Evolutionary conservation across 2,329 filamentous ascomycete genomes (phyloP).

Genomic region (Exserohilum rostratum): DNA sequence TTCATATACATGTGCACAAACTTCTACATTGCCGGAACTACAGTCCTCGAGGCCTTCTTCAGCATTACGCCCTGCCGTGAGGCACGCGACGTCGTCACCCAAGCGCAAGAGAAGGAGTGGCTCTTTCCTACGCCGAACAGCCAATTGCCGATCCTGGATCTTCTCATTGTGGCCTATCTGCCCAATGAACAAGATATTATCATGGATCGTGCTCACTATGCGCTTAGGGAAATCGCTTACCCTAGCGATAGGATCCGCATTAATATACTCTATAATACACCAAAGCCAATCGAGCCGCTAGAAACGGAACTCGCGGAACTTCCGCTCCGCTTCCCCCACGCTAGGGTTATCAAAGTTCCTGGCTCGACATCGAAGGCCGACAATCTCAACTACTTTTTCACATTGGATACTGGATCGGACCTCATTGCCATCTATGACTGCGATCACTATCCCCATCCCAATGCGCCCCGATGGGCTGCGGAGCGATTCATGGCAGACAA

Average conservation of each 20-base stretch:
- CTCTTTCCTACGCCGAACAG: slow-evolving; percentile 50
- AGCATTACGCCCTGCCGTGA: slow-evolving; percentile 47
- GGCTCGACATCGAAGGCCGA: slow-evolving; percentile 58
- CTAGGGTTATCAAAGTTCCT: slow-evolving; percentile 56
- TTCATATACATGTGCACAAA: slow-evolving; percentile 54
- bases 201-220: slow-evolving; percentile 55
- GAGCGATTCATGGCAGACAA: slow-evolving; percentile 54
- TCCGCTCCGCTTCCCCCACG: slow-evolving; percentile 47
- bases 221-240: slow-evolving; percentile 55
- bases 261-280: slow-evolving; percentile 58
- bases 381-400: slow-evolving; percentile 58
- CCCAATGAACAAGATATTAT: slow-evolving; percentile 60
- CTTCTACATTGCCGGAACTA: slow-evolving; percentile 52
- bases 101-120: slow-evolving; percentile 50
- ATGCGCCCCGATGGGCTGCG: slow-evolving; percentile 56
- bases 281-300: slow-evolving; percentile 53
- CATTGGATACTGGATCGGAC: slow-evolving; percentile 52
- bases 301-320: slow-evolving; percentile 52
- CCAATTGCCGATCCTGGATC: slow-evolving; percentile 52
- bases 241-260: slow-evolving; percentile 55
- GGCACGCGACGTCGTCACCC: slow-evolving; percentile 45
- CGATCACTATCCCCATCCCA: slow-evolving; percentile 58
- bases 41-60: slow-evolving; percentile 52
- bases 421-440: slow-evolving; percentile 58
- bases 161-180: slow-evolving; percentile 59